phyloP scores from a whole-genome alignment of 345 rosid genomes.

The Moricandia moricandioides region DNA sequence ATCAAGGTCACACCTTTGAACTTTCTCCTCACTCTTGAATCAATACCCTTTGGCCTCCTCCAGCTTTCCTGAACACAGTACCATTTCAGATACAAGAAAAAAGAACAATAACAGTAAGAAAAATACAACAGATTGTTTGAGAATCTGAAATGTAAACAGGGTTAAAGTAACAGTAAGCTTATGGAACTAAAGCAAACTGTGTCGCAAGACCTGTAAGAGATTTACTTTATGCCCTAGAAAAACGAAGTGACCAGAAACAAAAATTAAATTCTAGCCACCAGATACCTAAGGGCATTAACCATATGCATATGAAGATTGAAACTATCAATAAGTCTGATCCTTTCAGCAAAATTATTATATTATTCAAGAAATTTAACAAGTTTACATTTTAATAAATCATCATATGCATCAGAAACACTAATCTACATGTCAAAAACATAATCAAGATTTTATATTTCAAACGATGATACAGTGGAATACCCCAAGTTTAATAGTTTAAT shows the following conservation, averaged over 20 bases:
- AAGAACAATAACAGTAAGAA: not conserved
- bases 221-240: conserved; percentile 57
- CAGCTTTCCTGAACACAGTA: conserved; percentile 53
- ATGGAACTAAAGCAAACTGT: conserved; percentile 28
- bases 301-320: not conserved
- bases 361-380: not conserved
- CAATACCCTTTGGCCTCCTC: conserved; percentile 92
- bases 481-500: conserved; percentile 7
- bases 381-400: not conserved
- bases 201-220: conserved; percentile 56
- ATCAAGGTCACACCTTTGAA: conserved; percentile 78
- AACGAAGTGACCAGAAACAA: conserved; percentile 70
- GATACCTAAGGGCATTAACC: conserved; percentile 72
- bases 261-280: conserved; percentile 50
- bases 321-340: conserved; percentile 36
- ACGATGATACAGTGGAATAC: not conserved
- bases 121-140: not conserved
- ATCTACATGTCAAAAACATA: not conserved
- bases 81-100: not conserved
- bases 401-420: not conserved
- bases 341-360: not conserved
- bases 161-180: conserved; percentile 38
- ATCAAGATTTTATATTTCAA: not conserved
- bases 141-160: conserved; percentile 28
- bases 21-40: conserved; percentile 76